Conservation (phyloP, 2,329 filamentous ascomycete genomes). For the Hymenoscyphus fraxineus region DNA sequence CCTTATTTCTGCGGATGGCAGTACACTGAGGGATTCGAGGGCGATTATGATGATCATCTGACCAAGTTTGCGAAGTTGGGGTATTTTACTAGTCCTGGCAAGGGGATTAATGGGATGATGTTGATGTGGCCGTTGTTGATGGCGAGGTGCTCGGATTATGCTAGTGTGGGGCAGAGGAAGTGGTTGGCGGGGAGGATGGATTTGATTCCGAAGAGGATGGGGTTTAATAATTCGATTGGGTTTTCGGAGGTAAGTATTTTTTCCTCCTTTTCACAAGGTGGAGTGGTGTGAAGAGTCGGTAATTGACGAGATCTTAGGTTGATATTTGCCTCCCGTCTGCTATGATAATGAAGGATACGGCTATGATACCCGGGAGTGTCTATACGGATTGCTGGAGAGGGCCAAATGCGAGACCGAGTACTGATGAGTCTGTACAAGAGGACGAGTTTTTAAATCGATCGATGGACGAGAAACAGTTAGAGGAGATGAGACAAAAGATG, state of each 20-base stretch:
- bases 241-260: background rate
- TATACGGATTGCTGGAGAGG: background rate
- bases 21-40: conserved; percentile 37
- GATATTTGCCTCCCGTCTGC: background rate
- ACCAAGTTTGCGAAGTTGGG: conserved; percentile 45
- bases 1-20: conserved; percentile 53
- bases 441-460: background rate
- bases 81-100: conserved; percentile 31
- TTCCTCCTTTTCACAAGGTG: background rate
- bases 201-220: conserved; percentile 51
- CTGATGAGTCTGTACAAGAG: background rate
- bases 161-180: conserved; percentile 51
- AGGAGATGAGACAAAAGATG: background rate
- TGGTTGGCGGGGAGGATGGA: conserved; percentile 51
- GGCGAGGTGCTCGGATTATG: conserved; percentile 51
- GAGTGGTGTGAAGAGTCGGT: background rate
- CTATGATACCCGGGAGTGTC: background rate
- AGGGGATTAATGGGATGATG: conserved; percentile 54
- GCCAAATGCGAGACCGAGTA: background rate
- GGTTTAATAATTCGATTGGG: conserved; percentile 44
- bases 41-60: conserved; percentile 38
- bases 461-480: background rate
- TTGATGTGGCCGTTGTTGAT: conserved; percentile 54
- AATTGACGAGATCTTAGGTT: background rate
- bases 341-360: conserved; percentile 1